Conservation (phyloP, 1,139 yeast species). For the Debaryomycetaceae sp. region DNA sequence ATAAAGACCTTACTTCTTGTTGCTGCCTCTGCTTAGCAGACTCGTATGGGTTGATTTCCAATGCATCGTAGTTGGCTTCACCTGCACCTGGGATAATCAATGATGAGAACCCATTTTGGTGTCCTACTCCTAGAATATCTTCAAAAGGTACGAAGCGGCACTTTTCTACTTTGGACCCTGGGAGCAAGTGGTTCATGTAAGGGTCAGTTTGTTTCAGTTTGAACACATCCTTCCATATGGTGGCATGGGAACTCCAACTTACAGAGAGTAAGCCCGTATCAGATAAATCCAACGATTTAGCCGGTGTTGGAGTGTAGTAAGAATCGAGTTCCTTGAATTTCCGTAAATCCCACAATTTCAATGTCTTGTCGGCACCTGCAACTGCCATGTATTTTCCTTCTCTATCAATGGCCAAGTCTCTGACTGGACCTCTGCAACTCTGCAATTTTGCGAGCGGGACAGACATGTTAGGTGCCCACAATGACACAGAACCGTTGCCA, state of each 20-base stretch:
- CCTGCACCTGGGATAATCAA: slow-evolving; percentile 95
- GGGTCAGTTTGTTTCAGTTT: slow-evolving; percentile 64
- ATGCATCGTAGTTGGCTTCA: slow-evolving; percentile 95
- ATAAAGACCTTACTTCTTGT: slow-evolving; percentile 78
- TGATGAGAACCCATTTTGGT: slow-evolving; percentile 71
- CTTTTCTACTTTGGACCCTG: slow-evolving; percentile 70
- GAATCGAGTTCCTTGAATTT: slow-evolving; percentile 73
- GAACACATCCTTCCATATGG: slow-evolving; percentile 78
- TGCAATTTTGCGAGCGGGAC: slow-evolving; percentile 83
- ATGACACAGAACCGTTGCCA: slow-evolving; percentile 84
- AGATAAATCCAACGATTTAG: slow-evolving; percentile 72
- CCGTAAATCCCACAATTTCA: slow-evolving; percentile 94
- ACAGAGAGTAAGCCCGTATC: slow-evolving; percentile 85
- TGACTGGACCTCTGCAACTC: slow-evolving; percentile 80
- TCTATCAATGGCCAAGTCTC: slow-evolving; percentile 83
- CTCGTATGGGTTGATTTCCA: slow-evolving; percentile 91
- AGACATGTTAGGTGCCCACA: slow-evolving; percentile 92
- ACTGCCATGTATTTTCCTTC: slow-evolving; percentile 95
- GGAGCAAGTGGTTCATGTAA: slow-evolving; percentile 85
- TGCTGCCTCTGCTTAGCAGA: slow-evolving; percentile 92
- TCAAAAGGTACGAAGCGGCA: slow-evolving; percentile 88
- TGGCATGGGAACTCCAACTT: slow-evolving; percentile 94
- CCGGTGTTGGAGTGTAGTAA: slow-evolving; percentile 82
- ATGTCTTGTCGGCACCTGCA: slow-evolving; percentile 78
- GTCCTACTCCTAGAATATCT: slow-evolving; percentile 91